Base-by-base conservation (phyloP, 2,329 filamentous ascomycete genomes). In the Elsinoe ampelina region DNA sequence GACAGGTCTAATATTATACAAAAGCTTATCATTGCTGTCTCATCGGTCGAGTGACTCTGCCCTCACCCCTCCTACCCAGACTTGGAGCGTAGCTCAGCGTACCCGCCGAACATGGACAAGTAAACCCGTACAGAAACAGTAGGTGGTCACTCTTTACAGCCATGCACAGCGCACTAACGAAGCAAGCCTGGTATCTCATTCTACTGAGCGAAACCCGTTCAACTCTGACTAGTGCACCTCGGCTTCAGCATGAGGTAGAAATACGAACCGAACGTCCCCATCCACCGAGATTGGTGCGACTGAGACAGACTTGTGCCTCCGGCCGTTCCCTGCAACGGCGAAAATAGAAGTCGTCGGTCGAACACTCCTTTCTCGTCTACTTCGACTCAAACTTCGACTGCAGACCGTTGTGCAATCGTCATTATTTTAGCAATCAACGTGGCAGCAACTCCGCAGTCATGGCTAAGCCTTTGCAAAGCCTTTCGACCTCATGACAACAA, bases 281-380 rank as follows among this genome's bases (percentile, higher is more conserved):
- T 6, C 3, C 6, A 3, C 22, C 6, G 22, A 26, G 26, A 51
- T 51, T 51, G 47, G n/a, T 34, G 41, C 41, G 41, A 30, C 5
- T 30, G 26, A 45, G 41, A 45, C 41, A 45, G n/a, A n/a, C n/a
- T n/a, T n/a, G 41, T 45, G 41, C 19, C n/a, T 12, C 41, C 41
- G 4, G 19, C 22, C 13, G 41, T 43, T 43, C 41, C 22, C 17
- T 17, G 22, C 13, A 43, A 43, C 41, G 41, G 15, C n/a, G 13
- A 36, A 26, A 50, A 34, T 50, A 50, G 32, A 32, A 35, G 47
- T 51, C 47, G 30, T 36, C 47, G 47, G 34, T 15, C 34, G 47
- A 51, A 20, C 47, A 35, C 47, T 51, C 30, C 47, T 36, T 17
- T 51, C 34, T 34, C 11, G 34, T 22, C 47, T 51, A 36, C 47